Percentiles rank a stretch among this genome's conserved stretches.
Conservation (phyloP, 2,329 filamentous ascomycete species). For the Cordyceps militaris region DNA sequence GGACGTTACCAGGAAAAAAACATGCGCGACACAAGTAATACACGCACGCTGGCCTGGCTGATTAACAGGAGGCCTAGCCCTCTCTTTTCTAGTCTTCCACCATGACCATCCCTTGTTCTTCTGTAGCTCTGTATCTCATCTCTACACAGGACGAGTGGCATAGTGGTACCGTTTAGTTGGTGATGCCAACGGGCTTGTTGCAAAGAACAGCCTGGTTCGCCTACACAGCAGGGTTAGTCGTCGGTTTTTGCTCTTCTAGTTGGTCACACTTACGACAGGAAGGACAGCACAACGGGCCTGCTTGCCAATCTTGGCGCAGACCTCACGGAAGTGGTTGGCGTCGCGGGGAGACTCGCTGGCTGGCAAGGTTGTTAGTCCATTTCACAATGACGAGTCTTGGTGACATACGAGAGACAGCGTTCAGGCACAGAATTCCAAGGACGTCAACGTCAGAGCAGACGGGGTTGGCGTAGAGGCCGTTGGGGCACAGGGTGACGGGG, state of each 20-base stretch:
- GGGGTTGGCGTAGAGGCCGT: slow-evolving; percentile 12
- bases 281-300: slow-evolving; percentile 1
- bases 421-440: slow-evolving; percentile 11
- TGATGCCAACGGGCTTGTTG: neutral
- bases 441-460: slow-evolving; percentile 16
- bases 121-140: no score
- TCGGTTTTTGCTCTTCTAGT: no score
- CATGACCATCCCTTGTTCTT: no score
- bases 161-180: neutral
- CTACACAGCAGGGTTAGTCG: neutral
- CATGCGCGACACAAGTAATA: neutral
- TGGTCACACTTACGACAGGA: neutral
- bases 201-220: slow-evolving; percentile 6
- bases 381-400: neutral
- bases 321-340: neutral
- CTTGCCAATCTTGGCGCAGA: slow-evolving; percentile 12
- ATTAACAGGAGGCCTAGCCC: neutral
- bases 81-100: neutral
- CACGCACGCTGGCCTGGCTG: neutral
- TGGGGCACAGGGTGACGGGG: neutral
- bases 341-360: neutral
- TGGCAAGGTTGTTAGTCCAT: neutral
- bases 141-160: no score
- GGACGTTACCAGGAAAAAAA: neutral
- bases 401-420: neutral